Evolutionary conservation across 176 grass and related monocot genomes (phyloP), one percentile per base, ranked within the genome.

Genomic region (Poa pratensis): DNA sequence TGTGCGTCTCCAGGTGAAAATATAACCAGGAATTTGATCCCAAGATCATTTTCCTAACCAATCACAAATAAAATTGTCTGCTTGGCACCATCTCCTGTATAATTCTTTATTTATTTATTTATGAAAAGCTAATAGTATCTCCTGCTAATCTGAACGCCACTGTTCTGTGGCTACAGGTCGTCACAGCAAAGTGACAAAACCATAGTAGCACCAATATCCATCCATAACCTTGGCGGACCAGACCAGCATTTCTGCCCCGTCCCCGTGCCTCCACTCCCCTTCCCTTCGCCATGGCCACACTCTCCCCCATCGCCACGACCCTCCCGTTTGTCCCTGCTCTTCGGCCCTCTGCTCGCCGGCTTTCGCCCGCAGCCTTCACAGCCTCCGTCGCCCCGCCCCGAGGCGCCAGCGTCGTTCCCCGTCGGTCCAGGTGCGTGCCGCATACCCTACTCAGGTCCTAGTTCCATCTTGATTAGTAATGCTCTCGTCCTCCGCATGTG

Each of bases 391-490:
- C 22, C 48, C 80, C 57, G 51, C 57, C 30, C 67, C 54, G 73
- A 78, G 45, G 17, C 46, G 13, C 63, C 71, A 65, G 71, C 66
- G 5, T 46, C 37, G 66, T 57, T 13, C 39, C 24, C 77, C 65
- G 50, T 65, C 9, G 51, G 9, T 85, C 26, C 77, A 73, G 87
- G 91, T 92, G 73, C 63, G 87, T 55, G 2, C 63, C 28, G 22
- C 24, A 10, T 28, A 26, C 23, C 23, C 10, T 46, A 1, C 32
- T 48, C 57, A 16, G 20, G 16, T 80, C 69, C 45, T 22, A 9
- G 16, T 39, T 0, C 11, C 15, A 43, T 28, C 27, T 70, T 34
- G 49, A 52, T 75, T 22, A 45, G 17, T 28, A 80, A 19, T 15
- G 48, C 26, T 89, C 45, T 61, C 13, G 13, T 22, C 9, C 12